These are phyloP conservation scores for Populus pruinosa DNA, from an alignment of 345 rosid genomes.

Conservation along the genomic window DNA sequence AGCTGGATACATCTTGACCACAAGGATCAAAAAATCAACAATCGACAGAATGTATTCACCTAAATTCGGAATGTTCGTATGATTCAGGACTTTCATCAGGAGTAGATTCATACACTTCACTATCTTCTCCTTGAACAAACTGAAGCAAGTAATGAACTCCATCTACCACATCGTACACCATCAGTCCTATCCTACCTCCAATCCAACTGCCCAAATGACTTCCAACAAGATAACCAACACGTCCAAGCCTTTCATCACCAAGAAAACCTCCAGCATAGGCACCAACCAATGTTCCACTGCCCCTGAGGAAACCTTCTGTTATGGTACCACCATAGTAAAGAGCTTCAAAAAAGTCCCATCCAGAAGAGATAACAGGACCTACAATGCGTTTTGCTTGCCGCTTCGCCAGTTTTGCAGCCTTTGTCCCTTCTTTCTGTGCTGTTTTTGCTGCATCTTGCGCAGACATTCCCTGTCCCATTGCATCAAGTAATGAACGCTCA, in stretches of 20 bases:
- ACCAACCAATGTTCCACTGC: slow-evolving; percentile 82
- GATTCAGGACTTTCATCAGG: slow-evolving; percentile 10
- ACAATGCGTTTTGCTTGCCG: slow-evolving; percentile 71
- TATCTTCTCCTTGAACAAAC: slow-evolving; percentile 37
- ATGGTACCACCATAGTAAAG: slow-evolving; percentile 81
- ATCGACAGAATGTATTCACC: slow-evolving; percentile 3
- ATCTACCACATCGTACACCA: slow-evolving; percentile 80
- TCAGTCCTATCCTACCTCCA: slow-evolving; percentile 89
- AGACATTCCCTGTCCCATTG: slow-evolving; percentile 56
- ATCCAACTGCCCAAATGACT: slow-evolving; percentile 93
- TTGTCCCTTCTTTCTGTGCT: slow-evolving; percentile 72
- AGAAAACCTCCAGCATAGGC: slow-evolving; percentile 73
- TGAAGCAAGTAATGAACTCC: slow-evolving; percentile 61
- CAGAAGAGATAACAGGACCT: slow-evolving; percentile 88
- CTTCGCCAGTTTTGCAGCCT: slow-evolving; percentile 79
- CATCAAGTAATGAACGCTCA: slow-evolving; percentile 63
- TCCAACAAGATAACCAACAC: slow-evolving; percentile 83
- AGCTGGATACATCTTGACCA: background rate
- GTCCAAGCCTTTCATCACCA: slow-evolving; percentile 80
- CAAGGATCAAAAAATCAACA: background rate
- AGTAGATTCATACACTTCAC: slow-evolving; percentile 13
- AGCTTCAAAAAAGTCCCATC: slow-evolving; percentile 98
- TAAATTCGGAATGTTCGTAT: slow-evolving; percentile 3
- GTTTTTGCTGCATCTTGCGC: slow-evolving; percentile 63
- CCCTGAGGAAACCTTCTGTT: slow-evolving; percentile 83